Evolutionary conservation across 768 basidiomycete genomes (phyloP).

Genomic region (Lactarius tabidus): DNA sequence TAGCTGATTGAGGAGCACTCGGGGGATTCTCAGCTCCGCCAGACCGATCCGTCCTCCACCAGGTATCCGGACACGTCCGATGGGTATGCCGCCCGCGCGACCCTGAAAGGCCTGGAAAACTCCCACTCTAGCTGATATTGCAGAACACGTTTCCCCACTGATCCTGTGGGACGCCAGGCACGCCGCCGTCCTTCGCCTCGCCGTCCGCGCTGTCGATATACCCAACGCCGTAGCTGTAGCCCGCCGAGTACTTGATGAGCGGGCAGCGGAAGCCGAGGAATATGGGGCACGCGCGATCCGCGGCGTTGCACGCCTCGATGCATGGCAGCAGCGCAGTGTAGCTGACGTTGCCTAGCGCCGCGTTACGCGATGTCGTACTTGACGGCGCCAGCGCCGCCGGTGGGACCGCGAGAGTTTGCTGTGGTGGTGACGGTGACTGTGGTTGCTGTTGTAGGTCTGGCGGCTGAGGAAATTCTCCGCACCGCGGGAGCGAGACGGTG

Average conservation of each 20-base stretch:
- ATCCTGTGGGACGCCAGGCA: constrained; percentile 56
- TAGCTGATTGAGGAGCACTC: not conserved
- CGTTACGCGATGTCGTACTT: constrained; percentile 44
- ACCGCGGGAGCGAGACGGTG: constrained; percentile 66
- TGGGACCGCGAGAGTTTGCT: constrained; percentile 29
- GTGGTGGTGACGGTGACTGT: constrained; percentile 23
- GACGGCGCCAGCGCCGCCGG: constrained; percentile 47
- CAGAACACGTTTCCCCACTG: constrained; percentile 78
- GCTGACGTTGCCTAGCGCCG: constrained; percentile 43
- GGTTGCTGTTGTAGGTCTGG: constrained; percentile 32
- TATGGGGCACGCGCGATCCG: constrained; percentile 72
- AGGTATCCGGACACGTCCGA: not conserved
- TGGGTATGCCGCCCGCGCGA: not conserved
- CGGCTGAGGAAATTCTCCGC: constrained; percentile 49
- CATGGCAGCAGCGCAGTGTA: constrained; percentile 75
- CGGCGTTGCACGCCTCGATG: constrained; percentile 69
- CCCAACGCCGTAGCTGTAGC: constrained; percentile 69
- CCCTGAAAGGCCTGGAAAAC: not conserved
- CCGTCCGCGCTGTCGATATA: constrained; percentile 55
- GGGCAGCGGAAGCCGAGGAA: constrained; percentile 73
- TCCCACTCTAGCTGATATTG: constrained; percentile 35
- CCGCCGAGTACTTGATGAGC: constrained; percentile 53
- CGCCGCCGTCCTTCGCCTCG: constrained; percentile 46
- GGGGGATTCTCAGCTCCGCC: not conserved
- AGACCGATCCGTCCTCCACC: not conserved